Evolutionary conservation across 306 rosid genomes (phyloP).

Genomic region (Potentilla sterilis): DNA sequence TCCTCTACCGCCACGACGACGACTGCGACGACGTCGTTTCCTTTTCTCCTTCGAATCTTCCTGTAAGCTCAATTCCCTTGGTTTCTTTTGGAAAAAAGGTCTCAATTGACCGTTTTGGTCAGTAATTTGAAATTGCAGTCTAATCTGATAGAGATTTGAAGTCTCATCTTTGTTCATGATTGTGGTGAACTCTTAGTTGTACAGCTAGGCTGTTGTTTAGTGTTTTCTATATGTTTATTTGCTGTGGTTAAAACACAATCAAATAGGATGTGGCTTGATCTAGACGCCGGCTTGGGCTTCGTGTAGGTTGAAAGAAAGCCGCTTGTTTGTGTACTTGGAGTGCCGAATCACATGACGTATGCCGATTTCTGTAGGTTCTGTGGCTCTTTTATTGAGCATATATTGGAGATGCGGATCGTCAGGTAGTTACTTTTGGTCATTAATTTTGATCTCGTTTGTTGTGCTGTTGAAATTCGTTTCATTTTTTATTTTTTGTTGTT

Average conservation of each 20-base stretch:
- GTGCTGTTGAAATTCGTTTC: neutral
- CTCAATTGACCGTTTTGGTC: too few relatives aligned
- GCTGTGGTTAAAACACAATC: neutral
- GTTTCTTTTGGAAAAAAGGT: too few relatives aligned
- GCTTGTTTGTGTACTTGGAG: slow-evolving; percentile 78
- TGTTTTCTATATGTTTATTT: neutral
- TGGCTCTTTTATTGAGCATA: slow-evolving; percentile 76
- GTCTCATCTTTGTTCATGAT: too few relatives aligned
- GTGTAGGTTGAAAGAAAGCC: slow-evolving; percentile 75
- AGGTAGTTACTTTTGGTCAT: slow-evolving; percentile 37
- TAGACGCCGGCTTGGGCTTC: neutral
- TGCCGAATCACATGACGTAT: slow-evolving; percentile 94
- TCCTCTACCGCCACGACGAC: slow-evolving; percentile 58
- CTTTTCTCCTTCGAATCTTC: slow-evolving; percentile 33
- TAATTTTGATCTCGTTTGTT: too few relatives aligned
- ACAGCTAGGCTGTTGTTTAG: too few relatives aligned
- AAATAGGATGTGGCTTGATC: neutral
- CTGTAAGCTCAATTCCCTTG: neutral
- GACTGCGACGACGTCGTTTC: slow-evolving; percentile 9
- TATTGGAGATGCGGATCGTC: slow-evolving; percentile 89
- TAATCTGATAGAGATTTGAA: too few relatives aligned
- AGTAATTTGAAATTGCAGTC: too few relatives aligned
- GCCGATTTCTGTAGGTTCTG: slow-evolving; percentile 94
- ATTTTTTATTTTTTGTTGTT: slow-evolving; percentile 6
- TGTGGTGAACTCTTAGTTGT: too few relatives aligned